Conservation (phyloP, 176 grass and related monocot genomes). For the Aegilops speltoides region DNA sequence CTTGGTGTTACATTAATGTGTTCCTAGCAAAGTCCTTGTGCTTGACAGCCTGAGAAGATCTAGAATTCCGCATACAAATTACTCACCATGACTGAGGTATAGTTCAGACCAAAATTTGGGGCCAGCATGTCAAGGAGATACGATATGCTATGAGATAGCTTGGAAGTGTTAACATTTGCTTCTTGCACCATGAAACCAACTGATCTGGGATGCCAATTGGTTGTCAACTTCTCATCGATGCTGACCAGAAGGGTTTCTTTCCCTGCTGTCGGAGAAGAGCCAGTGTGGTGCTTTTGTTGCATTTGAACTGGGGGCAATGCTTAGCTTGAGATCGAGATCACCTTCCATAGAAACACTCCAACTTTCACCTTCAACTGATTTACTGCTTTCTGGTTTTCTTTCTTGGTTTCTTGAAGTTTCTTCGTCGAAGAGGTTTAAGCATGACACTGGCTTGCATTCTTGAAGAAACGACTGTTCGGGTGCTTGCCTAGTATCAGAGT, state of each 20-base stretch:
- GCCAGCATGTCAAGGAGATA: neutral
- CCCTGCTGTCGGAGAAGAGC: slow-evolving; percentile 30
- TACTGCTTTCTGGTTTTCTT: slow-evolving; percentile 21
- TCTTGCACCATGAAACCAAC: slow-evolving; percentile 28
- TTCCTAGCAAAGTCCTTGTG: slow-evolving; percentile 20
- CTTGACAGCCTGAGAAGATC: neutral
- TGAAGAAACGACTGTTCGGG: slow-evolving; percentile 33
- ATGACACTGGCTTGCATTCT: slow-evolving; percentile 36
- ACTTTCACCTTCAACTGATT: slow-evolving; percentile 49
- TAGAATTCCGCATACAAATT: slow-evolving; percentile 32
- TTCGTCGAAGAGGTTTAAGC: slow-evolving; percentile 42
- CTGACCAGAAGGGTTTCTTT: slow-evolving; percentile 43
- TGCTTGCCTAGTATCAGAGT: slow-evolving; percentile 19
- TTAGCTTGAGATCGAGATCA: slow-evolving; percentile 73
- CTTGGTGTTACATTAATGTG: slow-evolving; percentile 3
- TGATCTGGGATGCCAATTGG: slow-evolving; percentile 25
- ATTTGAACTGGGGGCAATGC: slow-evolving; percentile 49
- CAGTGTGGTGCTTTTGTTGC: slow-evolving; percentile 34
- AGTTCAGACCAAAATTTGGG: slow-evolving; percentile 28
- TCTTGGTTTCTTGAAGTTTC: slow-evolving; percentile 41
- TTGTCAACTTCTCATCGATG: slow-evolving; percentile 32
- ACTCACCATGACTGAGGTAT: neutral
- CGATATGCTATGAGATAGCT: neutral
- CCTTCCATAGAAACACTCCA: slow-evolving; percentile 30
- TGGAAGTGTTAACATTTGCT: slow-evolving; percentile 4